Conservation (phyloP, 495 filamentous ascomycete genomes). For the Penicillium pulvis region DNA sequence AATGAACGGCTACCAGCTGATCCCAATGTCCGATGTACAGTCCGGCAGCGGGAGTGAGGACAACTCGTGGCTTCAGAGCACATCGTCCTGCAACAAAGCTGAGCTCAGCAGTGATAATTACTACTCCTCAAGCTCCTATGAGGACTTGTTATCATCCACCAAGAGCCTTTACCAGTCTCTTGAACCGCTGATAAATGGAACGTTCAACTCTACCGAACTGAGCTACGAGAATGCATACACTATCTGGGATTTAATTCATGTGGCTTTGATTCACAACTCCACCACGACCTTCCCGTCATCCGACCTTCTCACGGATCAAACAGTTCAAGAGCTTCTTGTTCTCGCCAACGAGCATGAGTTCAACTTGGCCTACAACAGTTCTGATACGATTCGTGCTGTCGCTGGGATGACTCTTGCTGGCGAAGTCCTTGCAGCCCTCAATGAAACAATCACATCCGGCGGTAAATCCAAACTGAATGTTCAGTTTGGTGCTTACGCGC, state of each 20-base stretch:
- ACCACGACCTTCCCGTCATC: constrained; percentile 14
- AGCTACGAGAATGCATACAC: constrained; percentile 69
- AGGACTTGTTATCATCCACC: constrained; percentile 47
- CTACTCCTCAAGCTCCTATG: constrained; percentile 38
- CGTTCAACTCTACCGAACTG: constrained; percentile 46
- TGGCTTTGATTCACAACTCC: constrained; percentile 46
- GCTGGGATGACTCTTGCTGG: constrained; percentile 27
- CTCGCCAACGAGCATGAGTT: constrained; percentile 44
- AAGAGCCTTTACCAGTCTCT: constrained; percentile 59
- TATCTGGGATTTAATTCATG: constrained; percentile 51
- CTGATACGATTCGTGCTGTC: constrained; percentile 30
- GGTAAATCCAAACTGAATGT: constrained; percentile 44
- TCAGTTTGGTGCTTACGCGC: constrained; percentile 53
- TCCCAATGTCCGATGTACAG: constrained; percentile 32
- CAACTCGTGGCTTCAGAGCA: constrained; percentile 54
- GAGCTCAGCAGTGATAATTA: constrained; percentile 26
- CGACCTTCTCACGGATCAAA: constrained; percentile 20
- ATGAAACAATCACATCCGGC: constrained; percentile 42
- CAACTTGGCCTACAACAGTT: constrained; percentile 43
- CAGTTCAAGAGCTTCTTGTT: constrained; percentile 32
- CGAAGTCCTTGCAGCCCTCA: constrained; percentile 45
- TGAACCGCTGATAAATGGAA: constrained; percentile 56
- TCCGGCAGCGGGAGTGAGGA: constrained; percentile 51
- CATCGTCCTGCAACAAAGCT: constrained; percentile 55
- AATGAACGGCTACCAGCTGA: constrained; percentile 53